Conservation (phyloP, 176 grass and related monocot genomes). For the barley (Hordeum vulgare) region DNA sequence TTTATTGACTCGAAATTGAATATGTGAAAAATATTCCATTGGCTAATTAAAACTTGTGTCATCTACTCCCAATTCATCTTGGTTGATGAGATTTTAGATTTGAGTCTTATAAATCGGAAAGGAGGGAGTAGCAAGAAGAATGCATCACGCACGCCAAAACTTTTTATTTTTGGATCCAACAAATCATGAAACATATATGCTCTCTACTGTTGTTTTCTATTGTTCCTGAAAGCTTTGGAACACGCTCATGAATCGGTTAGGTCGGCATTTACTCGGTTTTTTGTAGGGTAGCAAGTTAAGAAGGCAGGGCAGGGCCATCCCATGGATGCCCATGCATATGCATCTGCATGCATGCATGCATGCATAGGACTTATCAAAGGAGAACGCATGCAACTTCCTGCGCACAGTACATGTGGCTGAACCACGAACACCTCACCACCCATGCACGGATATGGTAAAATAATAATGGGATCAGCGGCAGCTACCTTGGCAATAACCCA, state of each 20-base stretch:
- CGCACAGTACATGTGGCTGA: not conserved
- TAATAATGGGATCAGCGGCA: conserved; percentile 17
- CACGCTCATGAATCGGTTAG: conserved; percentile 38
- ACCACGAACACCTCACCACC: not conserved
- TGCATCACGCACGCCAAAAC: not conserved
- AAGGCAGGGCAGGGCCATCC: not conserved
- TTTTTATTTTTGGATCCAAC: not conserved
- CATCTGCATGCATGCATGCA: not conserved
- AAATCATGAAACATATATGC: conserved; percentile 12
- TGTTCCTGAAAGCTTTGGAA: not conserved
- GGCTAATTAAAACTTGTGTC: no score
- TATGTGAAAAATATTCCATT: no score
- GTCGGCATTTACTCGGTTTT: conserved; percentile 31
- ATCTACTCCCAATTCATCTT: no score
- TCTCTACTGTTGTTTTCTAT: not conserved
- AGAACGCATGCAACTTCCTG: not conserved
- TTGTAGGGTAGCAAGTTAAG: conserved; percentile 36
- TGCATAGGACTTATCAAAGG: not conserved
- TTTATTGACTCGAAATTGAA: no score
- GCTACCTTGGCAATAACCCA: not conserved
- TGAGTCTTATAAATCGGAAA: no score
- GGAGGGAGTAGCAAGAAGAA: no score
- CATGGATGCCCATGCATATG: conserved; percentile 2
- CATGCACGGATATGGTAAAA: conserved; percentile 32
- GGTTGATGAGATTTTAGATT: no score